Conservation (phyloP, 2,329 filamentous ascomycete species). For the Colletotrichum ledebouriae region DNA sequence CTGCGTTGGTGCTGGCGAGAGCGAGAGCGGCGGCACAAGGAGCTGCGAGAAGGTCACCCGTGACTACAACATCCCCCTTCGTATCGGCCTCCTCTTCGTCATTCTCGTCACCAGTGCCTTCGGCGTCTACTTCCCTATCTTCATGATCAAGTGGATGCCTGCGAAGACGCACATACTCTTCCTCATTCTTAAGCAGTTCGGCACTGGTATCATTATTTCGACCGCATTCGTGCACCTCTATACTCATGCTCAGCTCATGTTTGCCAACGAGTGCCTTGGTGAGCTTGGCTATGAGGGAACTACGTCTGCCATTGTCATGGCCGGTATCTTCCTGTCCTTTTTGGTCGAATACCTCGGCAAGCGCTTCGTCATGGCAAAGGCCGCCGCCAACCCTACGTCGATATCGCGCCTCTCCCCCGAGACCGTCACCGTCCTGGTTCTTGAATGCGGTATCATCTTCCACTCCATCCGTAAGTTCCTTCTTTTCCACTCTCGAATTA, state of each 20-base stretch:
- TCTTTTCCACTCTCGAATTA: neutral
- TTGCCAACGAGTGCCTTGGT: slow-evolving; percentile 77
- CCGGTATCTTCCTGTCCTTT: slow-evolving; percentile 80
- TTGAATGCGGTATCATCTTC: slow-evolving; percentile 82
- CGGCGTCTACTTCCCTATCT: slow-evolving; percentile 66
- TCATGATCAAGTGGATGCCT: slow-evolving; percentile 70
- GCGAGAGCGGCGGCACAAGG: slow-evolving; percentile 51
- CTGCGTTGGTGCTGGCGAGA: slow-evolving; percentile 50
- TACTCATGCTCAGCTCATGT: slow-evolving; percentile 81
- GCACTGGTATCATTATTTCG: slow-evolving; percentile 79
- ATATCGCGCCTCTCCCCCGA: slow-evolving; percentile 54
- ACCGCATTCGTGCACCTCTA: slow-evolving; percentile 80
- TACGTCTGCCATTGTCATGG: slow-evolving; percentile 79
- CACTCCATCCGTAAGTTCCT: slow-evolving; percentile 73
- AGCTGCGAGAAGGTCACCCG: slow-evolving; percentile 61
- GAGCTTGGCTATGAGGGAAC: slow-evolving; percentile 76
- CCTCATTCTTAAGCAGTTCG: slow-evolving; percentile 78
- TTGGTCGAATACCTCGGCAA: slow-evolving; percentile 77
- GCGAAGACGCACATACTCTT: slow-evolving; percentile 64
- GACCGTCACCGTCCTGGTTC: slow-evolving; percentile 74
- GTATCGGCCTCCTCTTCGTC: slow-evolving; percentile 80
- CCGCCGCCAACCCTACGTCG: slow-evolving; percentile 44
- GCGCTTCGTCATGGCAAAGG: slow-evolving; percentile 62
- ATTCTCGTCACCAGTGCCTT: slow-evolving; percentile 77
- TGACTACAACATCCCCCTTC: slow-evolving; percentile 76